A percentile compares a stretch with the other conserved stretches of the same genome.
These are phyloP conservation scores for Mortierella sp. DNA, from an alignment of 371 early-diverging fungal genomes.

Conservation along the genomic window DNA sequence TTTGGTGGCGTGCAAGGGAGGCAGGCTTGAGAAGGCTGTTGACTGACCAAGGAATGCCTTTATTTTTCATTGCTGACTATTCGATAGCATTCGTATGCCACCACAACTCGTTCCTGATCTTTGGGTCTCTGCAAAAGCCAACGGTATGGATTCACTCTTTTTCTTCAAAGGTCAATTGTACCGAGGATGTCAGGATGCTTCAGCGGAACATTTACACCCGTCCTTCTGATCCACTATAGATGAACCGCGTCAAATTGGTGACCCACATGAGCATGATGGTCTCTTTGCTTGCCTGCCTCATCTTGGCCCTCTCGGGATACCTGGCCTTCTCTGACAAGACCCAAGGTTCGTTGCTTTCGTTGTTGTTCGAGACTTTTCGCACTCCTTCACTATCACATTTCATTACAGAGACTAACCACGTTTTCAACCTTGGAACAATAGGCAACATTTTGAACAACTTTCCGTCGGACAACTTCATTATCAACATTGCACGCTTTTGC, in stretches of 20 bases:
- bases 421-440: constrained; percentile 12
- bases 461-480: constrained; percentile 75
- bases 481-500: constrained; percentile 83
- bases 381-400: no score
- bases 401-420: not conserved
- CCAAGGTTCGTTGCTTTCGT: constrained; percentile 66
- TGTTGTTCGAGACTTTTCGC: no score
- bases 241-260: constrained; percentile 80
- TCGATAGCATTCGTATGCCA: constrained; percentile 84
- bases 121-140: constrained; percentile 81
- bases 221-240: constrained; percentile 23
- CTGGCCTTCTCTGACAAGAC: constrained; percentile 81
- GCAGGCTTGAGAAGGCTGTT: not conserved
- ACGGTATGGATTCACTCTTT: constrained; percentile 41
- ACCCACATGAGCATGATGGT: constrained; percentile 79
- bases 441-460: constrained; percentile 88
- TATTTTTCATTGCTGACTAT: not conserved
- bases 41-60: not conserved
- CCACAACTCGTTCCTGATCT: constrained; percentile 86
- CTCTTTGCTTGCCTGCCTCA: constrained; percentile 75
- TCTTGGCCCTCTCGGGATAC: constrained; percentile 77
- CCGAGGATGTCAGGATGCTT: no score
- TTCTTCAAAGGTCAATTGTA: not conserved
- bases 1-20: not conserved
- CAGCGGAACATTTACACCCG: not conserved